Evolutionary conservation across 1,139 yeast species (phyloP), one percentile per base, ranked within the genome.

Genomic region (Yamadazyma friedrichii): DNA sequence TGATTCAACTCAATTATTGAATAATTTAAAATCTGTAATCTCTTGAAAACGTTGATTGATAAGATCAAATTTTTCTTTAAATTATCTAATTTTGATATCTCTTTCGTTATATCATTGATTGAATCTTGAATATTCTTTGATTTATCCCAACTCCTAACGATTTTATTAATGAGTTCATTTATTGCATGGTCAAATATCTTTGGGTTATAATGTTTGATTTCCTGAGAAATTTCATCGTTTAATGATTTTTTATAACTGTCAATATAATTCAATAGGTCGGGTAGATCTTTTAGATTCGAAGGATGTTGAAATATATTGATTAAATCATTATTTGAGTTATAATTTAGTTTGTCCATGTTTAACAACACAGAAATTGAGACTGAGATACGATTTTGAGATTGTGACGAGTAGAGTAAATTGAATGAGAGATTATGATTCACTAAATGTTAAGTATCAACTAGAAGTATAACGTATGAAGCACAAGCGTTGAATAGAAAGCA

Each of bases 21-120:
- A 35, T 40, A 43, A 33, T 40, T 50, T 41, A 93, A 70, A 86
- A 91, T 91, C 56, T 89, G 96, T 29, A 94, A 71, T 46, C 96
- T 74, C 54, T 93, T 87, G 47, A 93, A 72, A 28, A 91, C 80
- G 1, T 95, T 88, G 86, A 93, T 87, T 11, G 94, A 80, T 28
- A 80, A 70, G 2, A 88, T 91, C 40, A 93, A 67, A 58, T 93
- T 93, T 57, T 79, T 80, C 65, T 93, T 94, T 35, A 89, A 82
- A 40, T 77, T 78, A 60, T 93, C 98, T 44, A 93, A 70, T 29
- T 75, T 69, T 51, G 88, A 86, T 44, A 94, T 89, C 37, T 84
- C 85, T 5, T 78, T 70, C 0, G 97, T 91, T 77, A 88, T 84
- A 10, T 61, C 62, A 9, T 82, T 70, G 41, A 91, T 88, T 3